Percentiles rank a stretch among this genome's conserved stretches.
Conservation (phyloP, 768 basidiomycete species). For the Hortiboletus flavorubellus region DNA sequence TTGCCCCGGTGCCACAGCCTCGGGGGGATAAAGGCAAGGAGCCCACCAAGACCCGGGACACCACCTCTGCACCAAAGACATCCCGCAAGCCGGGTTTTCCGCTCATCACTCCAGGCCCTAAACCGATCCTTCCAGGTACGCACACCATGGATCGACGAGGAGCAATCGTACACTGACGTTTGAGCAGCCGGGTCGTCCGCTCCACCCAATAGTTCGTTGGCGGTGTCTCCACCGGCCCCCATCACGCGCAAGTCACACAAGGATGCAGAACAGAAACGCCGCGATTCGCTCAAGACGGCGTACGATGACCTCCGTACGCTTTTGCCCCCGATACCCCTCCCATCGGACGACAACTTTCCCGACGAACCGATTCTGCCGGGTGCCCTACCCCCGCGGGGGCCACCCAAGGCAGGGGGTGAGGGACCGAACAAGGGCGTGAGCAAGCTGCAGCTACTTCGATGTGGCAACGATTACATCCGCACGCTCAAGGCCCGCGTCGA, state of each 20-base stretch:
- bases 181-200: slow-evolving; percentile 34
- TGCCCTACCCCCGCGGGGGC: slow-evolving; percentile 83
- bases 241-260: slow-evolving; percentile 85
- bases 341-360: slow-evolving; percentile 66
- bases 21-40: slow-evolving; percentile 29
- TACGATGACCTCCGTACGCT: slow-evolving; percentile 82
- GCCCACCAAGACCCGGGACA: slow-evolving; percentile 28
- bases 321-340: slow-evolving; percentile 84
- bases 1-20: slow-evolving; percentile 32
- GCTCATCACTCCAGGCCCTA: slow-evolving; percentile 54
- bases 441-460: slow-evolving; percentile 88
- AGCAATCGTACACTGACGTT: slow-evolving; percentile 1
- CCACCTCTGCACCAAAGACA: slow-evolving; percentile 17
- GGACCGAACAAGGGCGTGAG: slow-evolving; percentile 96
- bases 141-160: not conserved
- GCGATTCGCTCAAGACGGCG: slow-evolving; percentile 93
- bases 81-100: slow-evolving; percentile 29
- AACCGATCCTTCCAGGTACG: slow-evolving; percentile 71
- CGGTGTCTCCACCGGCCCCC: slow-evolving; percentile 37
- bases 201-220: slow-evolving; percentile 23
- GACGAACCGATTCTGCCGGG: slow-evolving; percentile 81
- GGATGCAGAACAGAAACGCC: slow-evolving; percentile 94
- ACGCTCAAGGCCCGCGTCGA: slow-evolving; percentile 74
- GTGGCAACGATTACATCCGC: slow-evolving; percentile 86
- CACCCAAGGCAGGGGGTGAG: slow-evolving; percentile 78